Percentiles rank a stretch among this genome's conserved stretches.
Evolutionary conservation across 1,284 basidiomycete genomes (phyloP).

Genomic region (Trichosporon sp.): DNA sequence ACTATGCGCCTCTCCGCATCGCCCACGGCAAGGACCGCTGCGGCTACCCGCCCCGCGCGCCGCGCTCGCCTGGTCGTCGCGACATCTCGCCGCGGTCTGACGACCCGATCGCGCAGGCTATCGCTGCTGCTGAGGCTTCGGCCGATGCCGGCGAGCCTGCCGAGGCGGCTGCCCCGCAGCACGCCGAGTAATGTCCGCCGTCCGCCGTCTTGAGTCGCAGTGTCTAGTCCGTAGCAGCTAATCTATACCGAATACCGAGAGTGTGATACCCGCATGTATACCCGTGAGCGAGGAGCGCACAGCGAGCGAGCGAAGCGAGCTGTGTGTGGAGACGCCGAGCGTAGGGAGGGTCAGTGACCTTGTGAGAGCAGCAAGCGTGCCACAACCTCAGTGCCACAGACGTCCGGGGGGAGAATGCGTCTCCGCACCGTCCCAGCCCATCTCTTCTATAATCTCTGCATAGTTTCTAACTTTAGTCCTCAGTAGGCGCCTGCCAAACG

Average conservation of each 20-base stretch:
- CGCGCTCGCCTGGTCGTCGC: conserved; percentile 29
- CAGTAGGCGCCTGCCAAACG: background rate
- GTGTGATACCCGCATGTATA: conserved; percentile 21
- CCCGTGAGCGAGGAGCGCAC: background rate
- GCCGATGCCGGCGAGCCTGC: conserved; percentile 2
- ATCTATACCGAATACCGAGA: conserved; percentile 20
- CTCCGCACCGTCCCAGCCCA: too few relatives aligned
- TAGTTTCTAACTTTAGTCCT: background rate
- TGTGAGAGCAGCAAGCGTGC: too few relatives aligned
- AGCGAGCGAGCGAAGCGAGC: background rate
- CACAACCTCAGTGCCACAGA: too few relatives aligned
- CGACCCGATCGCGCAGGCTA: conserved; percentile 34
- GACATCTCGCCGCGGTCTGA: conserved; percentile 28
- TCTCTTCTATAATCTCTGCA: background rate
- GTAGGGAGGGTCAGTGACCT: background rate
- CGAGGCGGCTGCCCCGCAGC: background rate
- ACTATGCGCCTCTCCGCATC: conserved; percentile 78
- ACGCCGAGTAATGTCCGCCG: background rate
- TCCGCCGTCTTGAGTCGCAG: background rate
- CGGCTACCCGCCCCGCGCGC: conserved; percentile 59
- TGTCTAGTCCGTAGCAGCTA: conserved; percentile 15
- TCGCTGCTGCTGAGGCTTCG: conserved; percentile 34
- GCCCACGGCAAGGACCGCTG: conserved; percentile 94
- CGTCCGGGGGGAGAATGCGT: too few relatives aligned
- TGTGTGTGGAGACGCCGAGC: background rate